Conservation (phyloP, 1,139 yeast genomes). For the Trichomonascaceae sp. region DNA sequence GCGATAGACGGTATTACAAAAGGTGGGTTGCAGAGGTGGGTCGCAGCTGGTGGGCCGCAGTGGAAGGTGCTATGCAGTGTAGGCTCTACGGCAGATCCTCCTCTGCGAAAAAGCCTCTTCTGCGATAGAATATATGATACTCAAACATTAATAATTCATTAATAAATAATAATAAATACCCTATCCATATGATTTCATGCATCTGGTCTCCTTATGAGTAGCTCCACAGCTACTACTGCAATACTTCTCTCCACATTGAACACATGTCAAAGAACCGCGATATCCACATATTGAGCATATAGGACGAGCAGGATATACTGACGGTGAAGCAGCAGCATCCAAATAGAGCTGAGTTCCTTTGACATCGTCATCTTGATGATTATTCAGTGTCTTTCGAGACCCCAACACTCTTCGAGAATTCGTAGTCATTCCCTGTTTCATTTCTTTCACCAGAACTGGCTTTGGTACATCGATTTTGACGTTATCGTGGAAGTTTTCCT, state of each 20-base stretch:
- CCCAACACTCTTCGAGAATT: conserved; percentile 34
- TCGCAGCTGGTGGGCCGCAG: no score
- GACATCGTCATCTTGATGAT: conserved; percentile 39
- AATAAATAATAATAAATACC: not conserved
- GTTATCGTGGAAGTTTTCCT: conserved; percentile 37
- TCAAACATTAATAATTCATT: not conserved
- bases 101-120: no score
- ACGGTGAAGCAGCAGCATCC: conserved; percentile 29
- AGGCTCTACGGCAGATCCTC: no score
- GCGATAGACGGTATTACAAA: no score
- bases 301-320: conserved; percentile 32
- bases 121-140: no score
- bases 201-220: conserved; percentile 38
- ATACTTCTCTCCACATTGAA: conserved; percentile 34
- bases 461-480: conserved; percentile 36
- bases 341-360: conserved; percentile 26
- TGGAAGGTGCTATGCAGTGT: no score
- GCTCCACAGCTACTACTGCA: conserved; percentile 35
- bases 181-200: conserved; percentile 30
- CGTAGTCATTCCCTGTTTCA: conserved; percentile 26
- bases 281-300: conserved; percentile 41
- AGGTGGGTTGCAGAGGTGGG: no score
- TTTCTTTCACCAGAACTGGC: conserved; percentile 20
- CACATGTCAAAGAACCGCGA: conserved; percentile 33
- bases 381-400: conserved; percentile 36